Evolutionary conservation across 202 grass and related monocot genomes (phyloP), one percentile per base, ranked within the genome.

Genomic region (Zoysia matrella): DNA sequence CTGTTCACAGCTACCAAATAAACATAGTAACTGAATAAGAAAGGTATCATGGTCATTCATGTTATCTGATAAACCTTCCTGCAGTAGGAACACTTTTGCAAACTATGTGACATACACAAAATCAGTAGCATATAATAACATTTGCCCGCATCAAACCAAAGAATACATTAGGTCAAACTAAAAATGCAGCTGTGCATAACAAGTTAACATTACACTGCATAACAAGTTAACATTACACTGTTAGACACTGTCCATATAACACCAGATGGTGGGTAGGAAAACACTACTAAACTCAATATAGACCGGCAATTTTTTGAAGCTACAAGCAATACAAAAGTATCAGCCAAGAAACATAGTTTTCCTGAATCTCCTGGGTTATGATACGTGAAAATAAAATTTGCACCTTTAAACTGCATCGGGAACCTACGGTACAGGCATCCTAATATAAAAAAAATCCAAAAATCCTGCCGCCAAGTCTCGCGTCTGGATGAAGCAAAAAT

Each of bases 401-500:
- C n/a, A 6, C 36, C 5, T 3, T 55, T 30, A 5, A 69, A 55
- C 22, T 22, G 36, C 39, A 36, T 36, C 42, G 41, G 30, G 62
- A 60, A 86, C 13, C 45, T 15, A 18, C 6, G 5, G 42, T 60
- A 51, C 7, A 50, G 3, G 15, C 12, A 52, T 47, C 77, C 1
- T 53, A 36, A 36, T 36, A 36, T 36, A 36, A 36, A 36, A 5
- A 14, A 39, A 67, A 62, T 62, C 60, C 62, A 70, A 55, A 72
- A 49, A 36, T 48, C 46, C 16, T 39, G 47, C 46, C 11, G 39
- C 52, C 40, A 30, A 54, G 9, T 1, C 2, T 85, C 55, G 72
- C 51, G 55, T 86, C 67, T 66, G 40, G 62, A 15, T 7, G 54
- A 74, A 44, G 13, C 61, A 10, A 71, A 56, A 84, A 11, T 58